These are phyloP conservation scores for Chalaropsis ovoidea DNA, from an alignment of 2,329 filamentous ascomycete species.

Conservation along the genomic window DNA sequence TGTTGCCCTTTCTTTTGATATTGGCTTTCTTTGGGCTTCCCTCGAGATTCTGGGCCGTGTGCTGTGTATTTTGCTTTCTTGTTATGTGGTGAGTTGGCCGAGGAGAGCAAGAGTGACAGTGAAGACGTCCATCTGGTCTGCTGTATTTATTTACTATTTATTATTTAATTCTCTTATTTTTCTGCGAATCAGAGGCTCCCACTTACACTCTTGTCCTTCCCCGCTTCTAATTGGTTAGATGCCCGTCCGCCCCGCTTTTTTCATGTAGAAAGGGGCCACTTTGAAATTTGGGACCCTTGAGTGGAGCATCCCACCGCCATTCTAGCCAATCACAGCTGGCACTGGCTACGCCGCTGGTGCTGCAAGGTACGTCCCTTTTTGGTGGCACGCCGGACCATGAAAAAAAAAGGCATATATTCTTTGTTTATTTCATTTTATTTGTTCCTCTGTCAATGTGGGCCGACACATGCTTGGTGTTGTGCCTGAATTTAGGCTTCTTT, in stretches of 20 bases:
- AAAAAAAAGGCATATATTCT: neutral
- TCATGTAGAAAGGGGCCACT: slow-evolving; percentile 3
- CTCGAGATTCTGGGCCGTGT: neutral
- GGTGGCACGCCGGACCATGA: neutral
- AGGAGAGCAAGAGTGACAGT: too few species aligned
- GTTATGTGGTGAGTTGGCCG: too few species aligned
- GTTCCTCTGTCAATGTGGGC: neutral
- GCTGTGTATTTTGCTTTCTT: too few species aligned
- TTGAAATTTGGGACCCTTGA: slow-evolving; percentile 18
- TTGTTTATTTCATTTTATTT: neutral
- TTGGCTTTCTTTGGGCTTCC: too few species aligned
- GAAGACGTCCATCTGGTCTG: too few species aligned
- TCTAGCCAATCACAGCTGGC: slow-evolving; percentile 13
- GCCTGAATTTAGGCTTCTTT: slow-evolving; percentile 11
- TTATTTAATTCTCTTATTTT: neutral
- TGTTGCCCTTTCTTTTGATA: neutral
- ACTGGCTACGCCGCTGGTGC: neutral
- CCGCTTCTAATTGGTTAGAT: neutral
- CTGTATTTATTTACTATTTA: neutral
- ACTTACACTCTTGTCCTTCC: slow-evolving; percentile 3
- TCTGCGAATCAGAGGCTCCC: neutral
- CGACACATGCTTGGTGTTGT: neutral
- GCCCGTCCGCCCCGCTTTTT: neutral
- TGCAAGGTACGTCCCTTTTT: slow-evolving; percentile 20
- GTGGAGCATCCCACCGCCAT: neutral